Conservation (phyloP, 345 rosid genomes). For the Cardamine resedifolia region DNA sequence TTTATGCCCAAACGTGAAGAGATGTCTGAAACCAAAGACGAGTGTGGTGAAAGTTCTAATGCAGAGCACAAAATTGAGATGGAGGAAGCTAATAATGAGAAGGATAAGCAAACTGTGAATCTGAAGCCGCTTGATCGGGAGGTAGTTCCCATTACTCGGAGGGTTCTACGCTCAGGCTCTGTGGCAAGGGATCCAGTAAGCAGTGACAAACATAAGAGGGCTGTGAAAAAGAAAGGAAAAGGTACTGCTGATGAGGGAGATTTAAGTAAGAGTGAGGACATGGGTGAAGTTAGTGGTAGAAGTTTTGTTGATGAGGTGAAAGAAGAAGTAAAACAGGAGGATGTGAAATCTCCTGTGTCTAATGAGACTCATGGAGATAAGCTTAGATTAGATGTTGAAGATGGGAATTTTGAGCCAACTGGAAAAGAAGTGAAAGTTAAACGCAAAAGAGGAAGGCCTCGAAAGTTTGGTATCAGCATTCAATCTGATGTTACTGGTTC, state of each 20-base stretch:
- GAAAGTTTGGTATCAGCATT: conserved; percentile 21
- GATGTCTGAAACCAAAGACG: conserved; percentile 28
- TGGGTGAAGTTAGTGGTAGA: not conserved
- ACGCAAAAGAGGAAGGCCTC: conserved; percentile 44
- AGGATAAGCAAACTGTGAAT: conserved; percentile 31
- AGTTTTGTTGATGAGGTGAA: conserved; percentile 9
- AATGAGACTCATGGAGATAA: conserved; percentile 5
- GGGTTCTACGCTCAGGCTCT: conserved; percentile 53
- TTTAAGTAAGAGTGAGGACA: not conserved
- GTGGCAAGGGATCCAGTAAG: conserved; percentile 20
- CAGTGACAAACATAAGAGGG: not conserved
- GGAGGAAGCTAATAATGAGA: conserved; percentile 22
- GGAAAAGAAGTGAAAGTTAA: not conserved
- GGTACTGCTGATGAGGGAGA: not conserved
- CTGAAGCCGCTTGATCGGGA: conserved; percentile 20
- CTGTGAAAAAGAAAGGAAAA: conserved; percentile 17
- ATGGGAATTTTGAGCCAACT: conserved; percentile 12
- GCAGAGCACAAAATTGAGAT: conserved; percentile 10
- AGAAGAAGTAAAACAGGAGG: conserved; percentile 17
- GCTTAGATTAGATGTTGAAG: conserved; percentile 10
- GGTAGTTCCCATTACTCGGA: conserved; percentile 32
- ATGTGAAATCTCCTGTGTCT: not conserved
- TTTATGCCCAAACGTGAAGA: conserved; percentile 17
- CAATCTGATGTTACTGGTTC: conserved; percentile 9
- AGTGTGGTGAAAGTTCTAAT: conserved; percentile 9